Evolutionary conservation across 2,329 filamentous ascomycete species (phyloP), one percentile per base, ranked within the genome.

Genomic region (Colletotrichum sp.): DNA sequence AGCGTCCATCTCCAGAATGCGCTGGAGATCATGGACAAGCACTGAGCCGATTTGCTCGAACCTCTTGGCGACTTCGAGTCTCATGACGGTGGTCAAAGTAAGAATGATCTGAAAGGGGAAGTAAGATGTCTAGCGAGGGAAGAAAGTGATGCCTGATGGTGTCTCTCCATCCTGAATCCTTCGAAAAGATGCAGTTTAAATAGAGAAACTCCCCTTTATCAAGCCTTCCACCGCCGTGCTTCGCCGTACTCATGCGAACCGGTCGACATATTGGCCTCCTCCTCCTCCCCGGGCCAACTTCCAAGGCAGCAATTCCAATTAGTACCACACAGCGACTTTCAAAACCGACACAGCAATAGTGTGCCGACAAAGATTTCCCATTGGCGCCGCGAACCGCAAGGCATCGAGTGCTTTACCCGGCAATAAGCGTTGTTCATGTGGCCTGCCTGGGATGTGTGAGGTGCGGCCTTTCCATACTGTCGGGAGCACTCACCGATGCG

Each of bases 21-120:
- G 55, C 34, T 73, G 65, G n/a, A 69, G 24, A 13, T 68, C 52
- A 28, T 63, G 55, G 7, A 73, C 68, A 7, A 21, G 57, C 3
- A 73, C 65, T 3, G 65, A 69, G 36, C 71, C 71, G 16, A 73
- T 16, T 30, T 68, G 71, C 63, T 72, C 71, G 36, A 72, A 72
- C 8, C 63, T 30, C 6, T 21, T 24, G 5, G 67, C n/a, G 8
- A 36, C 15, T 69, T 26, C 49, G 24, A 64, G 57, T 55, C 68
- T 71, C 68, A 71, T 71, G 65, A 8, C 55, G 49, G n/a, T 24
- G n/a, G n/a, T n/a, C 1, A 13, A 24, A 52, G n/a, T 52, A 52
- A 52, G 44, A n/a, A 21, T 52, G 10, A 1, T 52, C 44, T 52
- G n/a, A 52, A 52, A 52, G 1, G 44, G 44, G 44, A 52, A 52